These are phyloP conservation scores for Amphibolis antarctica DNA, from an alignment of 106 monocot species.

Conservation along the genomic window DNA sequence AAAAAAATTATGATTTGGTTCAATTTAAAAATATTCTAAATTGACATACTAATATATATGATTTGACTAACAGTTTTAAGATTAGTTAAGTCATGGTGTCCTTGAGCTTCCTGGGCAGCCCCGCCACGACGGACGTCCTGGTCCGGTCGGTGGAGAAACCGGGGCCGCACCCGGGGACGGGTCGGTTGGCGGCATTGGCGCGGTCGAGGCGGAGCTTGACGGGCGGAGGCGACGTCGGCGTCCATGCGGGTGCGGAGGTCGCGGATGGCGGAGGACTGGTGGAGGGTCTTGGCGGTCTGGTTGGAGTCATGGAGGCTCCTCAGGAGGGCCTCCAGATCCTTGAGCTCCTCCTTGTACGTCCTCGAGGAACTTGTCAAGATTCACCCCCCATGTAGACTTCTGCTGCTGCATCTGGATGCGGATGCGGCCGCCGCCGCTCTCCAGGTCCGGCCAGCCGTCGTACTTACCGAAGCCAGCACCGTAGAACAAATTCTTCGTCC, in stretches of 20 bases:
- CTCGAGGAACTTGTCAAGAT: constrained; percentile 57
- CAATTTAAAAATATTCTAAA: no score
- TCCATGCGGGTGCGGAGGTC: constrained; percentile 54
- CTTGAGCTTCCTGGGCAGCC: constrained; percentile 54
- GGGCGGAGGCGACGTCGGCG: constrained; percentile 47
- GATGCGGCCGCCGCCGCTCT: no score
- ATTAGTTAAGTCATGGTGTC: no score
- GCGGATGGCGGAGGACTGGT: constrained; percentile 45
- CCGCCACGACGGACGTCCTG: constrained; percentile 59
- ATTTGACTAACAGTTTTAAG: no score
- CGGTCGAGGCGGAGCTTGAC: constrained; percentile 72
- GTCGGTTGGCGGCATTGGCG: constrained; percentile 72
- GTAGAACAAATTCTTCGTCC: no score
- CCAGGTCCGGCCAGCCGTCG: no score
- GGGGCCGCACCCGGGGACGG: constrained; percentile 63
- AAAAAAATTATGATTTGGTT: no score
- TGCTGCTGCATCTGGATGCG: not conserved
- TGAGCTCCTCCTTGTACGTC: constrained; percentile 83
- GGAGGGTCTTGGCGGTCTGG: constrained; percentile 53
- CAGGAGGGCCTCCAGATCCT: constrained; percentile 43
- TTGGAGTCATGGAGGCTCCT: constrained; percentile 50
- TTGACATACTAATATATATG: no score
- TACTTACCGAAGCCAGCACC: no score
- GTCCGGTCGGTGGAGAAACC: constrained; percentile 73
- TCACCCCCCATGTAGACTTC: constrained; percentile 23